phyloP scores from a whole-genome alignment of 495 filamentous ascomycete species.

The Tuber brumale region DNA sequence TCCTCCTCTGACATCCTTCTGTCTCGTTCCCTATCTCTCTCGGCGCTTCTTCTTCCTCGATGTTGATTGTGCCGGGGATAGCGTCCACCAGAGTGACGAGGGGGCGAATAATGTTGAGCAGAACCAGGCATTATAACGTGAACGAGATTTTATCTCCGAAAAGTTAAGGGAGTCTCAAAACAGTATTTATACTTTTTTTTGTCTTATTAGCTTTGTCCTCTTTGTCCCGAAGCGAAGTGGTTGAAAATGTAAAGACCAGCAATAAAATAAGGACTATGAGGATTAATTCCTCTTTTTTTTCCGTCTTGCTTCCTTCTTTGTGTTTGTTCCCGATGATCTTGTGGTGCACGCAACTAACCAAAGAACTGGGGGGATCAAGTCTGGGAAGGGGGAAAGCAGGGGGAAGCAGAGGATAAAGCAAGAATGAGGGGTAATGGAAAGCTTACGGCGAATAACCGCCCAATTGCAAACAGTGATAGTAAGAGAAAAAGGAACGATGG shows the following conservation, averaged over 20 bases:
- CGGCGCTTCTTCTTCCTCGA: neutral
- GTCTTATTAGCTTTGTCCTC: conserved; percentile 1
- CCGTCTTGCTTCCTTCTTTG: neutral
- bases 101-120: conserved; percentile 2
- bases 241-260: neutral
- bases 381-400: conserved; percentile 1
- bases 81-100: neutral
- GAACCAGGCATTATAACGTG: conserved; percentile 1
- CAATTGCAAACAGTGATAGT: neutral
- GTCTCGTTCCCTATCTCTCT: conserved; percentile 1
- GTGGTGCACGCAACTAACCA: neutral
- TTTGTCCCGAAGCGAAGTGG: neutral
- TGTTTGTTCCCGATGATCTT: conserved; percentile 1
- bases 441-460: conserved; percentile 6
- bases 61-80: conserved; percentile 2
- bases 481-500: neutral
- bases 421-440: conserved; percentile 1
- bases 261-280: neutral
- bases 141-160: neutral
- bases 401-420: conserved; percentile 1
- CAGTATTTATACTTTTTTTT: conserved; percentile 4
- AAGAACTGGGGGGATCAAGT: neutral
- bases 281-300: neutral
- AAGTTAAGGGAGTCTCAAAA: neutral
- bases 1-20: conserved; percentile 1